Evolutionary conservation across 345 rosid genomes (phyloP), one percentile per base, ranked within the genome.

Genomic region (Citrus unshiu): DNA sequence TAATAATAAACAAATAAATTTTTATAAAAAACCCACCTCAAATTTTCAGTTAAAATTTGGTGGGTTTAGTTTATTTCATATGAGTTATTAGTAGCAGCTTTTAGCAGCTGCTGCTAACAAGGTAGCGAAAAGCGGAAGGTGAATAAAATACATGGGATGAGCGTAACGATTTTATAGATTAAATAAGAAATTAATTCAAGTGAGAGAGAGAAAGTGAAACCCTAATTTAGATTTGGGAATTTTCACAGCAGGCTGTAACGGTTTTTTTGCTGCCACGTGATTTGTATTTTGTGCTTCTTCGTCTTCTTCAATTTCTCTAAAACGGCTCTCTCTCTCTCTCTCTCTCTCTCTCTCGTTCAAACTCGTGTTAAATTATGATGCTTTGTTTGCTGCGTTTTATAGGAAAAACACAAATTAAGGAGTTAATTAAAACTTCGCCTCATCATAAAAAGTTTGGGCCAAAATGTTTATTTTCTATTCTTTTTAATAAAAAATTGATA

Each of bases 191-290:
- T 29, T 6, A 16, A 9, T 5, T 30, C 22, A 13, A 46, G 51
- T 27, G 21, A 78, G 5, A 32, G 3, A 25, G 35, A 12, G 40
- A 37, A 0, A 37, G 18, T 58, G 29, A 70, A 85, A 80, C 86
- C 84, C 87, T 82, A 84, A 78, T 8, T 46, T 49, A 14, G 58
- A 63, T 68, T 66, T 79, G 73, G 25, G 24, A 79, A 72, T 58
- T 83, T 34, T 74, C 22, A 71, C 73, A 13, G 83, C 78, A 80
- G 84, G 78, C 27, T 64, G 85, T 85, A 87, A 88, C 90, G 87
- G 88, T 46, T 78, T 78, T 85, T 88, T 73, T 79, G 82, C 69
- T 64, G 84, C 87, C 89, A 81, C 90, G 89, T 85, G 88, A 78
- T 77, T 74, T 79, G 68, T 70, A 49, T 70, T 71, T 71, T 54